Conservation (phyloP, 1,139 yeast species). For the Pneumocystis canis region DNA sequence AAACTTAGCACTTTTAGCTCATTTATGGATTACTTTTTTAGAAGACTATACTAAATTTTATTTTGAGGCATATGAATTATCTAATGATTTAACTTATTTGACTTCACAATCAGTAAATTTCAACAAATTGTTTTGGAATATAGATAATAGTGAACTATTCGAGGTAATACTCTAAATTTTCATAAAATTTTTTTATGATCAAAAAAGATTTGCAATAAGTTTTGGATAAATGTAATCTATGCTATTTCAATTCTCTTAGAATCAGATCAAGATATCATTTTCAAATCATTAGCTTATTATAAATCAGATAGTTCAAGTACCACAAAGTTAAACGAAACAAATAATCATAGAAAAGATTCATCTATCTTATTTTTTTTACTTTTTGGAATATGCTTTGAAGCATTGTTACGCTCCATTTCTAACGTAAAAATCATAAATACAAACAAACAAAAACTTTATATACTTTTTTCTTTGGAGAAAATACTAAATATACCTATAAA, state of each 20-base stretch:
- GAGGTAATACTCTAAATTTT: neutral
- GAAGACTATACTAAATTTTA: slow-evolving; percentile 59
- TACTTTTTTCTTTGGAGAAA: slow-evolving; percentile 41
- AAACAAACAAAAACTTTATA: slow-evolving; percentile 26
- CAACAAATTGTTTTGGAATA: slow-evolving; percentile 6
- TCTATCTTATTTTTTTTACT: slow-evolving; percentile 66
- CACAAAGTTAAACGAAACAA: slow-evolving; percentile 17
- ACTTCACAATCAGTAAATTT: slow-evolving; percentile 4
- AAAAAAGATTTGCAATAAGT: slow-evolving; percentile 21
- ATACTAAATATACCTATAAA: slow-evolving; percentile 46
- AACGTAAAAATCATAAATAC: slow-evolving; percentile 16
- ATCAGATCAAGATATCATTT: slow-evolving; percentile 32
- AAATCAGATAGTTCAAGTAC: slow-evolving; percentile 8
- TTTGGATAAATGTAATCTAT: slow-evolving; percentile 69
- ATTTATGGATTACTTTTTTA: slow-evolving; percentile 66
- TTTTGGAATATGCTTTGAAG: slow-evolving; percentile 73
- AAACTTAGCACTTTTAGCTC: slow-evolving; percentile 46
- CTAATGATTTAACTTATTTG: slow-evolving; percentile 7
- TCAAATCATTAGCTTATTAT: slow-evolving; percentile 29
- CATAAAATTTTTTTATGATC: neutral
- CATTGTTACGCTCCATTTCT: slow-evolving; percentile 28
- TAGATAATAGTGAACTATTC: neutral
- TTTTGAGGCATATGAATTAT: slow-evolving; percentile 37
- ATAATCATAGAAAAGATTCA: slow-evolving; percentile 37
- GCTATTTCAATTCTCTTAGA: slow-evolving; percentile 59